Percentiles rank a stretch among this genome's conserved stretches.
Conservation (phyloP, 225 moss, liverwort and hornwort species). For the Neckera pumila region DNA sequence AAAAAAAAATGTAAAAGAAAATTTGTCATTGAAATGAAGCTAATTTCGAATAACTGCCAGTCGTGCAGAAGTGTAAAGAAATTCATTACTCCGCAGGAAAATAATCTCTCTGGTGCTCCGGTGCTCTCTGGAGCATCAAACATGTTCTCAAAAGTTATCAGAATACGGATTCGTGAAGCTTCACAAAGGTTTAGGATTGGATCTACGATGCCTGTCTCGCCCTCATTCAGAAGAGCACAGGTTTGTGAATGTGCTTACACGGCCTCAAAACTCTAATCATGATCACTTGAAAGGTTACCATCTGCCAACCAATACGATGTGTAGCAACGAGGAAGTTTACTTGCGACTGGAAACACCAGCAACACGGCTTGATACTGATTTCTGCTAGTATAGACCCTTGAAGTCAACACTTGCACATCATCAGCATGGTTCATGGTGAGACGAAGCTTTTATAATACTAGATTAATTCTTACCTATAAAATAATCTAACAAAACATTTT, state of each 20-base stretch:
- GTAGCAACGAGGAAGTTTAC: background rate
- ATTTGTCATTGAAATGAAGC: background rate
- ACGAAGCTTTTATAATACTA: background rate
- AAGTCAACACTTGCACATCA: background rate
- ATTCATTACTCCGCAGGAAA: background rate
- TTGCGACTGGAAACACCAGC: background rate
- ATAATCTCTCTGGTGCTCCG: background rate
- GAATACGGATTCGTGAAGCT: background rate
- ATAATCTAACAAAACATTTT: background rate
- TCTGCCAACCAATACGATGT: background rate
- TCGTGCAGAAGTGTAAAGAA: background rate
- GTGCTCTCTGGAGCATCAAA: background rate
- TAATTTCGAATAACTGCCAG: background rate
- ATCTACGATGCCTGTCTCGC: background rate
- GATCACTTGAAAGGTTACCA: background rate
- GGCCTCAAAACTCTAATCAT: background rate
- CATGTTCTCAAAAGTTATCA: background rate
- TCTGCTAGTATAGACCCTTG: background rate
- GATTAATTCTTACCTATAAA: background rate
- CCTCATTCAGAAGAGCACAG: background rate
- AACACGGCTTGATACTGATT: background rate
- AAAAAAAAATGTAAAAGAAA: background rate
- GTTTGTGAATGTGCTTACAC: background rate
- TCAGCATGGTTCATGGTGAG: background rate
- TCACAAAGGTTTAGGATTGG: background rate